Evolutionary conservation across 1,284 basidiomycete species (phyloP).

Genomic region (Calocybe gambosa): DNA sequence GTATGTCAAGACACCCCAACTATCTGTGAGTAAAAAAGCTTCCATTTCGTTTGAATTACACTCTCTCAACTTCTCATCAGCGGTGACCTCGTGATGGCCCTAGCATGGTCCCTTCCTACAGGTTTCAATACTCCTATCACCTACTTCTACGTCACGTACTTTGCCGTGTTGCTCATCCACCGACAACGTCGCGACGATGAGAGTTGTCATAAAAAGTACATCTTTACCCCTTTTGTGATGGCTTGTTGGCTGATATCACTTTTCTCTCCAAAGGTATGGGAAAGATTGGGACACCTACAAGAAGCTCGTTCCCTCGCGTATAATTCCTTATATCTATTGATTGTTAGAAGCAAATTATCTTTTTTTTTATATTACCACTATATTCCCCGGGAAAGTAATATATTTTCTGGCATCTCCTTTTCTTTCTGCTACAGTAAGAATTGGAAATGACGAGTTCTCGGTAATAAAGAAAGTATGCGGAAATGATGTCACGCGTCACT

Average conservation of each 20-base stretch:
- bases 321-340: slow-evolving; percentile 82
- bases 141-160: slow-evolving; percentile 94
- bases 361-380: too few relatives aligned
- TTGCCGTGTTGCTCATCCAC: slow-evolving; percentile 86
- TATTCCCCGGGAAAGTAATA: too few relatives aligned
- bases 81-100: slow-evolving; percentile 86
- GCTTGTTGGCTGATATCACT: slow-evolving; percentile 4
- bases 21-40: slow-evolving; percentile 75
- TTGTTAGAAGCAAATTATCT: too few relatives aligned
- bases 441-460: too few relatives aligned
- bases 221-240: slow-evolving; percentile 12
- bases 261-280: slow-evolving; percentile 40
- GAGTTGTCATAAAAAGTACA: slow-evolving; percentile 82
- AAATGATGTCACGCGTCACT: too few relatives aligned
- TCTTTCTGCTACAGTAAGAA: too few relatives aligned
- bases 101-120: slow-evolving; percentile 92
- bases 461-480: too few relatives aligned
- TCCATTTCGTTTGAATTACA: not conserved
- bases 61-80: slow-evolving; percentile 27
- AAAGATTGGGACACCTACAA: slow-evolving; percentile 90
- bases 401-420: too few relatives aligned
- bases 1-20: slow-evolving; percentile 88
- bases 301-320: slow-evolving; percentile 79
- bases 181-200: slow-evolving; percentile 91
- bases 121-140: slow-evolving; percentile 90